A percentile compares a stretch with the other conserved stretches of the same genome.
Evolutionary conservation across 2,329 filamentous ascomycete genomes (phyloP).

Genomic region (Daldinia eschscholtzii): DNA sequence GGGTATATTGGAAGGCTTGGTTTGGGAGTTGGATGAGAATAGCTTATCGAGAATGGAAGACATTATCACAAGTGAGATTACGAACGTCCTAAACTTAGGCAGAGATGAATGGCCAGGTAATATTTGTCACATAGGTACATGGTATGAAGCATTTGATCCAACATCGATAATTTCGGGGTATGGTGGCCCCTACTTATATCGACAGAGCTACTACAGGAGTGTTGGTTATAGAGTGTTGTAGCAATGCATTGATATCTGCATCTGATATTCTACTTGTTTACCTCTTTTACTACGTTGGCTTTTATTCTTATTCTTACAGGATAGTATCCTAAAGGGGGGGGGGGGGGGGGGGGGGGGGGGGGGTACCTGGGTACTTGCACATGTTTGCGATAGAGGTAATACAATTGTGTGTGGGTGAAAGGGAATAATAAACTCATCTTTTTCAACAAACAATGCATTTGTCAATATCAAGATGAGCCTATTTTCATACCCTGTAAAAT

Average conservation of each 20-base stretch:
- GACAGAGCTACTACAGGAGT: background rate
- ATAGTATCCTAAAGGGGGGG: background rate
- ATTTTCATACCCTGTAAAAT: background rate
- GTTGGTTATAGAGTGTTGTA: background rate
- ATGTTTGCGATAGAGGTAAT: background rate
- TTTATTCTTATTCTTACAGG: background rate
- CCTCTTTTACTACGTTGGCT: background rate
- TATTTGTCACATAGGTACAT: background rate
- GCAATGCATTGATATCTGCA: background rate
- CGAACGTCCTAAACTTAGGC: background rate
- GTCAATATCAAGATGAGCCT: background rate
- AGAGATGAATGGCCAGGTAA: background rate
- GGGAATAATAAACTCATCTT: background rate
- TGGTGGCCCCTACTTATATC: background rate
- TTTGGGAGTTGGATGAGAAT: background rate
- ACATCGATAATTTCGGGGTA: background rate
- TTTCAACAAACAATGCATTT: background rate
- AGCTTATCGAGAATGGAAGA: background rate
- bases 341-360: background rate
- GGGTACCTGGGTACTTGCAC: background rate
- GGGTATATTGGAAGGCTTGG: background rate
- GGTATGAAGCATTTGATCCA: background rate
- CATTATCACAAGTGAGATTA: background rate
- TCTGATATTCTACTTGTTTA: background rate
- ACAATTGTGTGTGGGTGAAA: background rate